A percentile compares a stretch with the other conserved stretches of the same genome.
Conservation (phyloP, 768 basidiomycete species). For the Mycena haematopus region DNA sequence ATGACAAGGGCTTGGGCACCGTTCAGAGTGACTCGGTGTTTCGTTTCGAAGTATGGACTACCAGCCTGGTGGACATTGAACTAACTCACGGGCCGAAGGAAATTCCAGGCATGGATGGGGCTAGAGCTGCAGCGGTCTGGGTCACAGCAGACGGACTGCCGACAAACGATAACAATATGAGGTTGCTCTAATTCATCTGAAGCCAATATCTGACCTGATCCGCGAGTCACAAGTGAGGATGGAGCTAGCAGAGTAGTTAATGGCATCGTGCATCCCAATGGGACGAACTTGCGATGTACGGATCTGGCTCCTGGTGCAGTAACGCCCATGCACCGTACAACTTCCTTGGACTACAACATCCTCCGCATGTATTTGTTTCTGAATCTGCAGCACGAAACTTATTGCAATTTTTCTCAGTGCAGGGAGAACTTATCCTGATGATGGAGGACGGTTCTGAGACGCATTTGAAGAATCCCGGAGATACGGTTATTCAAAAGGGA, state of each 20-base stretch:
- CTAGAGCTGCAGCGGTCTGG: constrained; percentile 52
- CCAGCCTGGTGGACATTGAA: not conserved
- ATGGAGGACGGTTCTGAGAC: constrained; percentile 63
- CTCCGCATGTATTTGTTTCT: constrained; percentile 45
- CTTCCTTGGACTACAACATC: constrained; percentile 68
- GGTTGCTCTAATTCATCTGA: constrained; percentile 34
- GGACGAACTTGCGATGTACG: constrained; percentile 57
- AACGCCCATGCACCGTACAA: constrained; percentile 59
- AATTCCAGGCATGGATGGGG: constrained; percentile 44
- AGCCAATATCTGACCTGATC: not conserved
- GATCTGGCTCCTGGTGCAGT: constrained; percentile 59
- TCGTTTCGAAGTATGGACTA: constrained; percentile 37
- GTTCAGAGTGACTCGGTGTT: constrained; percentile 45
- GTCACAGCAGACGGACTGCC: constrained; percentile 55
- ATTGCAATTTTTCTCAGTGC: constrained; percentile 42
- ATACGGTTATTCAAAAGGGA: constrained; percentile 62
- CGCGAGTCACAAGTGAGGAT: constrained; percentile 47
- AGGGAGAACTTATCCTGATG: constrained; percentile 60
- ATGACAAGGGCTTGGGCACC: constrained; percentile 46
- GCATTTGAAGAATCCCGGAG: constrained; percentile 59
- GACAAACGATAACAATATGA: constrained; percentile 59
- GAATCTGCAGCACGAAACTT: not conserved
- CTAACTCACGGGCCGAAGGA: constrained; percentile 31
- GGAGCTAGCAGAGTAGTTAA: constrained; percentile 51
- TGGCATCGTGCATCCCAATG: constrained; percentile 49